Percentiles rank a stretch among this genome's conserved stretches.
Conservation (phyloP, 2,329 filamentous ascomycete species). For the Neopestalotiopsis rosae region DNA sequence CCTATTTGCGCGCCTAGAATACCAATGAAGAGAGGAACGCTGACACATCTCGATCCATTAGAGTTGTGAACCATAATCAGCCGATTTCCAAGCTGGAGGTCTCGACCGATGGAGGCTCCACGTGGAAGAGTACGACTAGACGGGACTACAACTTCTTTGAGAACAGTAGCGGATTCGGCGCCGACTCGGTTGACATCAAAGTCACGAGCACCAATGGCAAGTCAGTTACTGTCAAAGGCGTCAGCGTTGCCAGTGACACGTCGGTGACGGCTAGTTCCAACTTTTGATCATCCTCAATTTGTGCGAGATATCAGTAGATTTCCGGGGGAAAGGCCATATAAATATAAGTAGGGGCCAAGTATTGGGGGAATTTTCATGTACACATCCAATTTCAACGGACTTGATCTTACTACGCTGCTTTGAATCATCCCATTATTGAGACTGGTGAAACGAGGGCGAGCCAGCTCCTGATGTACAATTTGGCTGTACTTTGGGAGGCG, state of each 20-base stretch:
- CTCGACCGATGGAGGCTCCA: slow-evolving; percentile 62
- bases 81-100: slow-evolving; percentile 63
- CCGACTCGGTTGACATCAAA: slow-evolving; percentile 57
- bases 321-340: no score
- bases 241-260: slow-evolving; percentile 43
- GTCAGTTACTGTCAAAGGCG: slow-evolving; percentile 55
- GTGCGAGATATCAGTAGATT: no score
- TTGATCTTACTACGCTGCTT: background rate
- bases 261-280: slow-evolving; percentile 28
- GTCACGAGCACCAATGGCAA: slow-evolving; percentile 60
- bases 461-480: no score
- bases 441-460: no score
- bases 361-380: no score
- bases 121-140: slow-evolving; percentile 62
- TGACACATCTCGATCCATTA: no score
- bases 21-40: no score
- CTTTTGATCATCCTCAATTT: slow-evolving; percentile 21
- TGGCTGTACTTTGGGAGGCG: no score
- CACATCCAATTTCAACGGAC: background rate
- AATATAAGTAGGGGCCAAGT: no score
- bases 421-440: background rate
- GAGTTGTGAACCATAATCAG: slow-evolving; percentile 65
- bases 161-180: slow-evolving; percentile 61
- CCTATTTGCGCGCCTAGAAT: no score
- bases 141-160: slow-evolving; percentile 67